These are phyloP conservation scores for Linnemannia exigua DNA, from an alignment of 192 early-diverging fungal genomes.

Conservation along the genomic window DNA sequence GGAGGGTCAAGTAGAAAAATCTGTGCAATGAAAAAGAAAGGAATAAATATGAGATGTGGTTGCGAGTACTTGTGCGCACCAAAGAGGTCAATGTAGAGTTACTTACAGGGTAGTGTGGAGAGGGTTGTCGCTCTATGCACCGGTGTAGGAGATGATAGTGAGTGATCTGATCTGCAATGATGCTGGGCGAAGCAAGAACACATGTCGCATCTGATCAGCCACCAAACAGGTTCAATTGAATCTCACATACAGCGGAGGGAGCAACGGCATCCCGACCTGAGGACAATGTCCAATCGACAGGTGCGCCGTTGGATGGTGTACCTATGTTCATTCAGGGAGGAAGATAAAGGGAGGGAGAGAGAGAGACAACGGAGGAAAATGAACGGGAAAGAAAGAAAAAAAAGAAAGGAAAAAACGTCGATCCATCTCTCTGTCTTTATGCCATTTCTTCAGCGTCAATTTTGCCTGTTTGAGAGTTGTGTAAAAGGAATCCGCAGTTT, in stretches of 20 bases:
- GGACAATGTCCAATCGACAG: background rate
- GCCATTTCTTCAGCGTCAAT: background rate
- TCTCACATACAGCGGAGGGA: no score
- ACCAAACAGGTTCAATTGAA: background rate
- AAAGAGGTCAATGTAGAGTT: background rate
- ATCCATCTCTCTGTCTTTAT: background rate
- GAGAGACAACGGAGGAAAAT: background rate
- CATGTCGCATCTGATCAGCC: background rate
- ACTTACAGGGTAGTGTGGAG: background rate
- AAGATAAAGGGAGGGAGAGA: background rate
- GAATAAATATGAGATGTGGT: background rate
- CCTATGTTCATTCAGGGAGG: background rate
- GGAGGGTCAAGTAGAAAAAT: conserved; percentile 26
- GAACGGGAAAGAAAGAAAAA: background rate
- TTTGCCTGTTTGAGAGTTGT: background rate
- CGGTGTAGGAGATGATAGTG: background rate
- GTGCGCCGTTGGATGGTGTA: background rate
- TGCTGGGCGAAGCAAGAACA: conserved; percentile 4
- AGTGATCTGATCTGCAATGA: background rate
- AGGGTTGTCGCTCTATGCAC: background rate
- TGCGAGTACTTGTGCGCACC: background rate
- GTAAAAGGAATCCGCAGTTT: conserved; percentile 1
- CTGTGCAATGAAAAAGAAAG: background rate
- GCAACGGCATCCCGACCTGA: no score
- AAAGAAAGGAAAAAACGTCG: background rate